Conservation (phyloP, 768 basidiomycete genomes). For the Lactarius quietus region DNA sequence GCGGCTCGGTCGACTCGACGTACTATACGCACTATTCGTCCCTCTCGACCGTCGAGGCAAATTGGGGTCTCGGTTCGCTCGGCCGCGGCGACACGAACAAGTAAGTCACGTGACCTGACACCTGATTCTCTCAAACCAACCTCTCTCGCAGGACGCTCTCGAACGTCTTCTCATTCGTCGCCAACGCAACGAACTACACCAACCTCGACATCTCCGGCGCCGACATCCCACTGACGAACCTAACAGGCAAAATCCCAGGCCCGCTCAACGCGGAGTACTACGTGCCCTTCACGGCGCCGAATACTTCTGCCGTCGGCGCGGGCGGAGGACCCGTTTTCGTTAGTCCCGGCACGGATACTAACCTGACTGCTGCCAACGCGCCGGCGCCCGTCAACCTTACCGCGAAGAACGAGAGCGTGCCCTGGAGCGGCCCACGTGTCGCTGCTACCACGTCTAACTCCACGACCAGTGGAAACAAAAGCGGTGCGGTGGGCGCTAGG, state of each 20-base stretch:
- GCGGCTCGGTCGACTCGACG: slow-evolving; percentile 46
- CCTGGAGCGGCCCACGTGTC: slow-evolving; percentile 8
- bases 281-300: slow-evolving; percentile 42
- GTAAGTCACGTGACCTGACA: slow-evolving; percentile 28
- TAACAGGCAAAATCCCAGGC: slow-evolving; percentile 42
- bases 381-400: slow-evolving; percentile 41
- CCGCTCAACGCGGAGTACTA: slow-evolving; percentile 40
- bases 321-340: slow-evolving; percentile 39
- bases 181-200: slow-evolving; percentile 42
- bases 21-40: slow-evolving; percentile 62
- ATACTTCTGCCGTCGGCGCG: slow-evolving; percentile 38
- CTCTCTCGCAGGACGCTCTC: slow-evolving; percentile 30
- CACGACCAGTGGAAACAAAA: background rate
- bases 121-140: background rate
- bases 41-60: slow-evolving; percentile 53
- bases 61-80: slow-evolving; percentile 59
- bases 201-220: slow-evolving; percentile 34
- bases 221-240: slow-evolving; percentile 38
- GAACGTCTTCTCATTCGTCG: slow-evolving; percentile 42
- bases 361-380: slow-evolving; percentile 30
- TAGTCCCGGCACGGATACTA: slow-evolving; percentile 32
- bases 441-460: background rate
- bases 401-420: slow-evolving; percentile 29
- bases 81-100: slow-evolving; percentile 56
- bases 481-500: background rate